These are phyloP conservation scores for Russula compacta DNA, from an alignment of 768 basidiomycete genomes.

Conservation along the genomic window DNA sequence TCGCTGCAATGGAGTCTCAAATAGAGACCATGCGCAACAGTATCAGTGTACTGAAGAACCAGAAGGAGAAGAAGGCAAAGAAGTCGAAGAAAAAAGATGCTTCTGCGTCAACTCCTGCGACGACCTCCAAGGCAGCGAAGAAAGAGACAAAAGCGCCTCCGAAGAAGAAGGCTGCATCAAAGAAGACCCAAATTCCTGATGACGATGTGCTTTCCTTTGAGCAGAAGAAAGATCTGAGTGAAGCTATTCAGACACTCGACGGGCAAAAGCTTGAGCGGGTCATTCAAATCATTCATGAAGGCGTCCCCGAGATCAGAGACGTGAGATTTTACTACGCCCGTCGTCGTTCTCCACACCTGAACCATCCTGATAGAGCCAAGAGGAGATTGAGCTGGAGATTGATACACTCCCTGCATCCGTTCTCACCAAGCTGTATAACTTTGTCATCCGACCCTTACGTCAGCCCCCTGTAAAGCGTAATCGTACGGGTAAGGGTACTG, in stretches of 20 bases:
- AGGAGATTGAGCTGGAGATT: slow-evolving; percentile 98
- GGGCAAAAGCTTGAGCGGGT: slow-evolving; percentile 79
- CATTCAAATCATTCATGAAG: slow-evolving; percentile 91
- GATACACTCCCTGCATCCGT: slow-evolving; percentile 81
- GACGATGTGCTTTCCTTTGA: slow-evolving; percentile 85
- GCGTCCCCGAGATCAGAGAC: slow-evolving; percentile 86
- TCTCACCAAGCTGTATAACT: slow-evolving; percentile 90
- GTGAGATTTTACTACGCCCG: slow-evolving; percentile 43
- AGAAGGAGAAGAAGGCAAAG: slow-evolving; percentile 51
- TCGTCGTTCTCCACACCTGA: slow-evolving; percentile 15
- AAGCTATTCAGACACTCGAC: slow-evolving; percentile 83
- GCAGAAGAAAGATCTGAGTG: slow-evolving; percentile 97
- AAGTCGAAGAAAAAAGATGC: slow-evolving; percentile 58
- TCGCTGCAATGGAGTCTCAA: slow-evolving; percentile 71
- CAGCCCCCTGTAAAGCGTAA: slow-evolving; percentile 47
- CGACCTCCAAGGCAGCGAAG: slow-evolving; percentile 52
- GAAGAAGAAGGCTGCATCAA: slow-evolving; percentile 47
- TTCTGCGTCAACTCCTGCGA: slow-evolving; percentile 38
- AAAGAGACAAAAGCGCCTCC: slow-evolving; percentile 38
- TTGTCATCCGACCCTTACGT: slow-evolving; percentile 74
- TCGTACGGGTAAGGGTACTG: slow-evolving; percentile 68
- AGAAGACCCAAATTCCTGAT: slow-evolving; percentile 55
- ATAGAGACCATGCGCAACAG: slow-evolving; percentile 70
- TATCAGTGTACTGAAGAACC: slow-evolving; percentile 48
- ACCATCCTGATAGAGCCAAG: slow-evolving; percentile 59